Conservation (phyloP, 73 alveolate species). For the Paramecium pentaurelia region DNA sequence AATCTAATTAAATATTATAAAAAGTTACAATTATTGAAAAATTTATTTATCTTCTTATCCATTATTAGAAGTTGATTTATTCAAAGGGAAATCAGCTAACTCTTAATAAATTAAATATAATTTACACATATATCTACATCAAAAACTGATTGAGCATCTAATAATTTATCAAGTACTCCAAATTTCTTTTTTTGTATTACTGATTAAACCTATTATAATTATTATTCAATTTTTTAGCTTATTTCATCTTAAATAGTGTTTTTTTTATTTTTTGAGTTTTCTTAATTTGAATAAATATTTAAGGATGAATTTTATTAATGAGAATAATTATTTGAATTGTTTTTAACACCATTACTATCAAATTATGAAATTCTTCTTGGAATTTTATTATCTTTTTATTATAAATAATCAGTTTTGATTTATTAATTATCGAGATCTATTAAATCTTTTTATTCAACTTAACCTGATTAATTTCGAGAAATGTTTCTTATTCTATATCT, state of each 20-base stretch:
- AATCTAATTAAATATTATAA: not conserved
- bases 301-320: not conserved
- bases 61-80: not conserved
- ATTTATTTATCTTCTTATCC: not conserved
- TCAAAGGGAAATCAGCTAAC: not conserved
- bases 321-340: not conserved
- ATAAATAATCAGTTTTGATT: not conserved
- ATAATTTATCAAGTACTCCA: not conserved
- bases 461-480: not conserved
- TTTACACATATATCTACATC: not conserved
- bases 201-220: not conserved
- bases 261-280: not conserved
- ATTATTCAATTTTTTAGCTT: not conserved
- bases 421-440: not conserved
- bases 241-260: not conserved
- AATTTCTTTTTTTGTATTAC: not conserved
- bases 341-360: not conserved
- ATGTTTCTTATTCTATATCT: not conserved
- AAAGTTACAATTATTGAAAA: not conserved
- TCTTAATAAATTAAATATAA: not conserved
- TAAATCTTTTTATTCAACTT: not conserved
- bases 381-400: not conserved
- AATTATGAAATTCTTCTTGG: not conserved
- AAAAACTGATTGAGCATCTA: not conserved
- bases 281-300: not conserved